Conservation (phyloP, 2,329 filamentous ascomycete genomes). For the Venturia carpophila region DNA sequence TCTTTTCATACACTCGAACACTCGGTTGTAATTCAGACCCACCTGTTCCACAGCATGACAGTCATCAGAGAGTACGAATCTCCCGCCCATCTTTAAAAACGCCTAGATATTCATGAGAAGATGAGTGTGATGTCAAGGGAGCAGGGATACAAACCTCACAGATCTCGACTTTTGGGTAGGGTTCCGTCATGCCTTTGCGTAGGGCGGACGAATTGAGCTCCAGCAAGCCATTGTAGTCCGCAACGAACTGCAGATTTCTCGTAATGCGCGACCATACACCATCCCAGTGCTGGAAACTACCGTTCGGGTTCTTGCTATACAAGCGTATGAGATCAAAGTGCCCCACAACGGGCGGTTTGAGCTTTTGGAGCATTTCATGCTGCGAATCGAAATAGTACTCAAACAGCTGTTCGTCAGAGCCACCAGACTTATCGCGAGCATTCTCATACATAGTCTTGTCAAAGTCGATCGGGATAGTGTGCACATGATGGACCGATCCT, state of each 20-base stretch:
- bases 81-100: conserved; percentile 65
- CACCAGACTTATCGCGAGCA: conserved; percentile 48
- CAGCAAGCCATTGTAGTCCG: conserved; percentile 68
- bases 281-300: conserved; percentile 50
- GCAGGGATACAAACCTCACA: conserved; percentile 53
- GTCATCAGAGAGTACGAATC: conserved; percentile 89
- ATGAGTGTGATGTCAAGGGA: not conserved
- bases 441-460: conserved; percentile 58
- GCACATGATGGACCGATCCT: conserved; percentile 85
- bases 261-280: conserved; percentile 65
- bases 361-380: conserved; percentile 63
- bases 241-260: conserved; percentile 66
- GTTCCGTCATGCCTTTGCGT: conserved; percentile 82
- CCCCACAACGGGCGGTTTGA: conserved; percentile 73
- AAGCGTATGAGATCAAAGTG: conserved; percentile 91
- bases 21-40: conserved; percentile 69
- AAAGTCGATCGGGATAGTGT: conserved; percentile 83
- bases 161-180: conserved; percentile 75
- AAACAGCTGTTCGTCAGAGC: conserved; percentile 65
- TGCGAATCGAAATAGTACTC: conserved; percentile 85
- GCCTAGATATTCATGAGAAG: conserved; percentile 40
- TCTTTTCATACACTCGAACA: conserved; percentile 61
- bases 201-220: conserved; percentile 85
- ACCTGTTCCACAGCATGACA: conserved; percentile 85
- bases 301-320: conserved; percentile 60